Evolutionary conservation across 2,329 filamentous ascomycete species (phyloP), one percentile per base, ranked within the genome.

Genomic region (Verticillium longisporum): DNA sequence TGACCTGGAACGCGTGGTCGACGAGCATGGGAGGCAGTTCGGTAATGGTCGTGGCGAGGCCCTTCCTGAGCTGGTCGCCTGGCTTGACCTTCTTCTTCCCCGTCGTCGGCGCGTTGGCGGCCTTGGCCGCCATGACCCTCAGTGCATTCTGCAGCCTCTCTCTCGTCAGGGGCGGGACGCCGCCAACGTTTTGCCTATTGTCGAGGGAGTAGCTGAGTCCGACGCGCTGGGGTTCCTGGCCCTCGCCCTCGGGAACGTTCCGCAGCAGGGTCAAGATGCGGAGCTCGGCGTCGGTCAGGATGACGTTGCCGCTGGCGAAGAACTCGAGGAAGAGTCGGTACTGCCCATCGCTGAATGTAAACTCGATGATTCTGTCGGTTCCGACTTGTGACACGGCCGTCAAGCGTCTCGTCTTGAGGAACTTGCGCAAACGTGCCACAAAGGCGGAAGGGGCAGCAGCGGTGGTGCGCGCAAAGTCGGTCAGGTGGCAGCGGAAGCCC

Each of bases 401-500:
- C 61, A 97, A 85, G 61, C 94, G 82, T 64, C 94, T 83, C 10
- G 93, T 96, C 74, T 94, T 95, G 59, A 99, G 83, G 69, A 86
- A 89, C 77, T 97, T 97, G 67, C 95, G 88, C 61, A 99, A 78
- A 61, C 91, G 86, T 56, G 88, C 84, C 56, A 97, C 92, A 73
- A 99, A 99, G 54, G 83, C 81, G 7, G 92, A 96, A 2, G 95
- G 95, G 0, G 88, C 87, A 18, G 90, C 85, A 4, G 93, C 91
- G 1, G 94, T 94, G 1, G 92, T 89, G 66, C 95, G 90, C 33
- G 90, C 87, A 78, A 97, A 99, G 68, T 89, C 87, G 36, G 95
- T 98, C 62, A 98, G 81, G 73, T 99, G 95, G 74, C 92, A 96
- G 71, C 95, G 92, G 75, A 99, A 99, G 34, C 95, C 95, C 1